Conservation (phyloP, 2,329 filamentous ascomycete genomes). For the Pleurostoma richardsiae region DNA sequence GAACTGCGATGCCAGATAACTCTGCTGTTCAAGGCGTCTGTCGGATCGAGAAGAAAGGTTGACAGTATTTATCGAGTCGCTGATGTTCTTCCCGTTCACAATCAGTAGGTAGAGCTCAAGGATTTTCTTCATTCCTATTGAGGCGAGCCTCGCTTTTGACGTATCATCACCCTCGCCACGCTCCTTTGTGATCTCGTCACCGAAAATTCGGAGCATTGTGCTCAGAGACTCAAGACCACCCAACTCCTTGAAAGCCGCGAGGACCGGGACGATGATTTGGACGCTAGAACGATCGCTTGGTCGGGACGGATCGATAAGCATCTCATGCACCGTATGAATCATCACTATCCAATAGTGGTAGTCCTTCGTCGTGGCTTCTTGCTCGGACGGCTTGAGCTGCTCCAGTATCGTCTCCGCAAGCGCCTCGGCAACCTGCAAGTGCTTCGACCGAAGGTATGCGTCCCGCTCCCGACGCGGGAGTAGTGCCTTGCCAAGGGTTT, state of each 20-base stretch:
- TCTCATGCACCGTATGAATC: conserved; percentile 70
- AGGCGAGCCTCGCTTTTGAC: conserved; percentile 42
- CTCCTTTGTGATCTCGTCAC: conserved; percentile 45
- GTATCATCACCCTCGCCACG: conserved; percentile 34
- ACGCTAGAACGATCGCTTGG: conserved; percentile 42
- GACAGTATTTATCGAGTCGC: conserved; percentile 64
- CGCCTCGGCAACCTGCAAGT: conserved; percentile 54
- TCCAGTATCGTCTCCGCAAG: conserved; percentile 66
- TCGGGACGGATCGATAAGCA: conserved; percentile 64
- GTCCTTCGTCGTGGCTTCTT: conserved; percentile 52
- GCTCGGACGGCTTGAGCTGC: conserved; percentile 50
- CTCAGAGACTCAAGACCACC: conserved; percentile 73
- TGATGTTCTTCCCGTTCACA: conserved; percentile 71
- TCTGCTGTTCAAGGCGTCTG: conserved; percentile 34
- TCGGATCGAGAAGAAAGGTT: conserved; percentile 31
- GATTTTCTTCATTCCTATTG: conserved; percentile 70
- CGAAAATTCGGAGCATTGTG: conserved; percentile 65
- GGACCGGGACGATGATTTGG: conserved; percentile 66
- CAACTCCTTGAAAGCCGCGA: conserved; percentile 81
- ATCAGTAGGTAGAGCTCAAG: conserved; percentile 76
- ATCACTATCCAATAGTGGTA: conserved; percentile 81
- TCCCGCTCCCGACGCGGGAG: conserved; percentile 72
- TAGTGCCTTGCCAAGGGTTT: conserved; percentile 77
- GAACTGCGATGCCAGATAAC: conserved; percentile 61
- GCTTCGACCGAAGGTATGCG: conserved; percentile 45